These are phyloP conservation scores for Stipa capillata DNA, from an alignment of 176 grass and related monocot species.

Conservation along the genomic window DNA sequence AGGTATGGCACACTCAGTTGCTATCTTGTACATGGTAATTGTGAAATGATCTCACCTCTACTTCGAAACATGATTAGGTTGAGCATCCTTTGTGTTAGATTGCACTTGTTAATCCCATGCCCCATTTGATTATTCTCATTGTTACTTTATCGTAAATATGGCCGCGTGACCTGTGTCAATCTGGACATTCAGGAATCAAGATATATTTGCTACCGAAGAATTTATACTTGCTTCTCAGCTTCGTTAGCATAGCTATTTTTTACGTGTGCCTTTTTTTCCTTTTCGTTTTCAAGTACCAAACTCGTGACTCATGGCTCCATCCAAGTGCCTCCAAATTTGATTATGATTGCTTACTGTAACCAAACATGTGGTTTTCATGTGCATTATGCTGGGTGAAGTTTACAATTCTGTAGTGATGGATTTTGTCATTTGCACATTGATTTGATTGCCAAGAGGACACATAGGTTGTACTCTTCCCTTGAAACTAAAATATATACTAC, in stretches of 20 bases:
- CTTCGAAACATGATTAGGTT: background rate
- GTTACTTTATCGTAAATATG: background rate
- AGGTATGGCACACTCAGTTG: constrained; percentile 38
- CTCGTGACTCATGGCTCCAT: background rate
- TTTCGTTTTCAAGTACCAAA: background rate
- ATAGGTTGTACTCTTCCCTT: background rate
- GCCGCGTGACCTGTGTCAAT: background rate
- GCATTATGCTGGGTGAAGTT: background rate
- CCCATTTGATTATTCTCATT: background rate
- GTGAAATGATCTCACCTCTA: background rate
- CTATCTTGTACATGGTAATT: background rate
- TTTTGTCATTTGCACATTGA: background rate
- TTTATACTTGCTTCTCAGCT: background rate
- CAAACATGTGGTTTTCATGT: background rate
- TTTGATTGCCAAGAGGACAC: background rate
- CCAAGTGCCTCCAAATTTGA: background rate
- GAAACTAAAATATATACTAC: background rate
- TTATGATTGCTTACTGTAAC: background rate
- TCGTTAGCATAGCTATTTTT: background rate
- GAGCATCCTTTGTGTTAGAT: background rate
- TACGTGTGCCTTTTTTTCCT: background rate
- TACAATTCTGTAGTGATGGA: background rate
- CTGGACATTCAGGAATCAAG: background rate
- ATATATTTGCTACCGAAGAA: background rate
- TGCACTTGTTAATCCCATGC: background rate